These are phyloP conservation scores for Clonostachys byssicola DNA, from an alignment of 2,329 filamentous ascomycete genomes.

Conservation along the genomic window DNA sequence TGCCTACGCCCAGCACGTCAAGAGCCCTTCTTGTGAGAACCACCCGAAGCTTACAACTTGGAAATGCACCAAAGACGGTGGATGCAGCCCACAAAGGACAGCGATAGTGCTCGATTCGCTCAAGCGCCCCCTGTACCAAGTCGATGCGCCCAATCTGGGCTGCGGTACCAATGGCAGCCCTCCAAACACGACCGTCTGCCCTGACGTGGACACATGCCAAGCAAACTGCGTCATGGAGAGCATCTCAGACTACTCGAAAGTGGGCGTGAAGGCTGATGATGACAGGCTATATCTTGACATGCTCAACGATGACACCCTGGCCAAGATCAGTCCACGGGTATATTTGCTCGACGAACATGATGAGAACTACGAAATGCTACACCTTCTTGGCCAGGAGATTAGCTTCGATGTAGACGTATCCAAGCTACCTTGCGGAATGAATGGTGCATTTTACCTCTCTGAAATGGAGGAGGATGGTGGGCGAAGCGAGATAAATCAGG, in stretches of 20 bases:
- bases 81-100: slow-evolving; percentile 40
- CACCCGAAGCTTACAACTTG: slow-evolving; percentile 48
- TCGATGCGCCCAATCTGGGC: slow-evolving; percentile 18
- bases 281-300: slow-evolving; percentile 19
- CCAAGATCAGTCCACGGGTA: slow-evolving; percentile 35
- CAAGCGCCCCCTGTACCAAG: slow-evolving; percentile 39
- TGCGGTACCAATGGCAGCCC: slow-evolving; percentile 23
- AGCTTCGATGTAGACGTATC: slow-evolving; percentile 64
- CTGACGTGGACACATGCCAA: slow-evolving; percentile 43
- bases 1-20: no score
- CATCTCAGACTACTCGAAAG: slow-evolving; percentile 36
- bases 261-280: slow-evolving; percentile 24
- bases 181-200: slow-evolving; percentile 39
- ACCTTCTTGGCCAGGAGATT: slow-evolving; percentile 57
- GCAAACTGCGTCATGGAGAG: slow-evolving; percentile 50
- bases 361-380: slow-evolving; percentile 54
- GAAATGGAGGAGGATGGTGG: slow-evolving; percentile 57
- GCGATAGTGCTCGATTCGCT: slow-evolving; percentile 46
- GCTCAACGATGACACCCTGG: slow-evolving; percentile 14
- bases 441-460: slow-evolving; percentile 61
- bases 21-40: slow-evolving; percentile 21
- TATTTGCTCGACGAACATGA: slow-evolving; percentile 54
- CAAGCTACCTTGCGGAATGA: slow-evolving; percentile 61
- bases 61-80: slow-evolving; percentile 42
- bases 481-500: slow-evolving; percentile 45